A percentile compares a stretch with the other conserved stretches of the same genome.
phyloP scores from a whole-genome alignment of 306 rosid species.

The Trifolium pratense region DNA sequence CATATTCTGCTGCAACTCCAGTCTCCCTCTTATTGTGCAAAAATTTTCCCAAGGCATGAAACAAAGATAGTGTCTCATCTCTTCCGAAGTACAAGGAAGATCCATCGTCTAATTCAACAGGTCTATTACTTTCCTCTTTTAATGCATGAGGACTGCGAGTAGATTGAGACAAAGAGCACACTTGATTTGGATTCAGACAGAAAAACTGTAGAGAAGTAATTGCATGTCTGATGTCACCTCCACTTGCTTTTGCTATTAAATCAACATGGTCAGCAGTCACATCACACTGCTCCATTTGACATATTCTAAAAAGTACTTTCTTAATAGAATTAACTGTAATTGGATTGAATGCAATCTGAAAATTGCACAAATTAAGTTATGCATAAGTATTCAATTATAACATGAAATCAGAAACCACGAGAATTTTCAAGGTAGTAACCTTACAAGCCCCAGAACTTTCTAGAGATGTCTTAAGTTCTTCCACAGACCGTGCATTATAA shows the following conservation, averaged over 20 bases:
- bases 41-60: constrained; percentile 97
- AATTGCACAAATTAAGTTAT: constrained; percentile 42
- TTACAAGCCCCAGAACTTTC: constrained; percentile 95
- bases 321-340: constrained; percentile 74
- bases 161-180: constrained; percentile 51
- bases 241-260: constrained; percentile 86
- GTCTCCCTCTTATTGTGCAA: constrained; percentile 89
- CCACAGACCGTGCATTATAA: constrained; percentile 54
- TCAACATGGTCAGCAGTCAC: constrained; percentile 69
- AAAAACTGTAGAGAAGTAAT: constrained; percentile 86
- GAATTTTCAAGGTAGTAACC: constrained; percentile 72
- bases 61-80: constrained; percentile 81
- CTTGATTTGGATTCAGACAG: constrained; percentile 63
- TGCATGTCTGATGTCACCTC: constrained; percentile 97
- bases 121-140: constrained; percentile 47
- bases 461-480: constrained; percentile 69
- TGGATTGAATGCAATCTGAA: constrained; percentile 90
- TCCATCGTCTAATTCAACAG: constrained; percentile 44
- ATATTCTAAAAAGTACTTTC: constrained; percentile 70
- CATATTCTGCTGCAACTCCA: constrained; percentile 51
- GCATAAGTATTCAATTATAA: constrained; percentile 34
- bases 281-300: constrained; percentile 70
- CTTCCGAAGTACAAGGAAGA: constrained; percentile 72
- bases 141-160: constrained; percentile 26
- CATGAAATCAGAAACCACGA: constrained; percentile 25